A percentile compares a stretch with the other conserved stretches of the same genome.
Conservation (phyloP, 805 yeast genomes). For the Nakazawaea anatomiae region DNA sequence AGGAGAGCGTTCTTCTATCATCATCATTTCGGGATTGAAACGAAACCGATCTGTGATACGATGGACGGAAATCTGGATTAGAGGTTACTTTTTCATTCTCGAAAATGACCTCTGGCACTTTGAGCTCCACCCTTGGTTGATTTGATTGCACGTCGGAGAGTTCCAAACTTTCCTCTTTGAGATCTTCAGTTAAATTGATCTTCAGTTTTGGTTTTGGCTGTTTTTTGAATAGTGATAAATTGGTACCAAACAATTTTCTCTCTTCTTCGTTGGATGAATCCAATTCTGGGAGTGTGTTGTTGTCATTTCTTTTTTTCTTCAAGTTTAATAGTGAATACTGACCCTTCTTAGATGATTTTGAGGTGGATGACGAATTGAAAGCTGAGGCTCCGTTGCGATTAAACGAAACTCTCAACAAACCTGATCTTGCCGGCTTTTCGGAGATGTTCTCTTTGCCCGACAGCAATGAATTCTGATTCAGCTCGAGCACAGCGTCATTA, state of each 20-base stretch:
- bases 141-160: neutral
- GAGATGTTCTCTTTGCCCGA: no score
- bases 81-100: neutral
- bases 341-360: neutral
- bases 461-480: no score
- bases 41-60: slow-evolving; percentile 8
- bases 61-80: neutral
- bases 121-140: neutral
- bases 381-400: neutral
- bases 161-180: neutral
- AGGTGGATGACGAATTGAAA: neutral
- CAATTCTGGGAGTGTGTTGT: neutral
- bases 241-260: neutral
- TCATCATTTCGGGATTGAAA: slow-evolving; percentile 6
- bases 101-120: neutral
- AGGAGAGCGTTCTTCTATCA: neutral
- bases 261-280: neutral
- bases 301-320: neutral
- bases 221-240: neutral
- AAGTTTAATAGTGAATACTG: neutral
- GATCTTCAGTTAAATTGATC: neutral
- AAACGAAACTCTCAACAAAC: neutral
- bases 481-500: no score
- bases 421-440: neutral
- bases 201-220: neutral